Percentiles rank a stretch among this genome's conserved stretches.
These are phyloP conservation scores for Verticillium zaregamsianum DNA, from an alignment of 2,329 filamentous ascomycete species.

Conservation along the genomic window DNA sequence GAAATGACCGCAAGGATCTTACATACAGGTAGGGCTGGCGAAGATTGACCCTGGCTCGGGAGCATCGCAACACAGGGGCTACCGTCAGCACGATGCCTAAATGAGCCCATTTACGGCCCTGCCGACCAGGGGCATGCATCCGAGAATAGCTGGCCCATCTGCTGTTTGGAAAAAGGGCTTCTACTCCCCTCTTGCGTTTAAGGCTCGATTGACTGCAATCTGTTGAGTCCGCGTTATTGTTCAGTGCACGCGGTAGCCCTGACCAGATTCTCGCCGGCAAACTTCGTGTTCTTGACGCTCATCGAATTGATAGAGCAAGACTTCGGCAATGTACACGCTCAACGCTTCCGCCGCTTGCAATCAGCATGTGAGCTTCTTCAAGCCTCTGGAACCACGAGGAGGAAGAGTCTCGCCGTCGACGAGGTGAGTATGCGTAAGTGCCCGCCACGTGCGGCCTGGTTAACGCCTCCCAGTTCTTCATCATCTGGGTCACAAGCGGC, in stretches of 20 bases:
- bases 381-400: background rate
- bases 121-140: background rate
- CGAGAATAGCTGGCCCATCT: no score
- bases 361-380: background rate
- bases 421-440: background rate
- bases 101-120: background rate
- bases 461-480: background rate
- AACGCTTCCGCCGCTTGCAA: background rate
- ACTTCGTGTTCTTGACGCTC: no score
- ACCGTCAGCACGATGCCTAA: background rate
- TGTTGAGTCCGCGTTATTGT: no score
- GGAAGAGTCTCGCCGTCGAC: background rate
- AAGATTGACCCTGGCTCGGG: background rate
- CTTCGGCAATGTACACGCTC: background rate
- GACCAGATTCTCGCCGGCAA: no score
- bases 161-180: no score
- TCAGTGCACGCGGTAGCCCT: no score
- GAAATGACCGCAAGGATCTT: background rate
- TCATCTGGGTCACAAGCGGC: conserved; percentile 2
- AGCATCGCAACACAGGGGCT: background rate
- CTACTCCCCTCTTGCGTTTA: no score
- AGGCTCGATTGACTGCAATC: no score
- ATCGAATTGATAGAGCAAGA: background rate
- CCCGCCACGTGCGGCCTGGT: background rate
- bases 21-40: background rate